Evolutionary conservation across 495 filamentous ascomycete genomes (phyloP), one percentile per base, ranked within the genome.

Genomic region (Tuber calosporum): DNA sequence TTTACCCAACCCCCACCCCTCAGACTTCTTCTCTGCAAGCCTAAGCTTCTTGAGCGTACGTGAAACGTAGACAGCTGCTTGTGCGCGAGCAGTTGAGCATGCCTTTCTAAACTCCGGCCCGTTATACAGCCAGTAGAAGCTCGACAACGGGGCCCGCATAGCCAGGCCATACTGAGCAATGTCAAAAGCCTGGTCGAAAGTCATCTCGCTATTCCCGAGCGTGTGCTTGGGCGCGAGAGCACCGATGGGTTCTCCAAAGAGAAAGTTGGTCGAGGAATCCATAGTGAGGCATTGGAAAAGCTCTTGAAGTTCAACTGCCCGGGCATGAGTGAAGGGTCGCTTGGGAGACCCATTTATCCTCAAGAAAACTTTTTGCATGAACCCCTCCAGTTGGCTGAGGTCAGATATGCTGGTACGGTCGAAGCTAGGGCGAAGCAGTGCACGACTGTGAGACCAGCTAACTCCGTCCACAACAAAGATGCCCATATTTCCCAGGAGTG

Each of bases 371-470:
- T 70, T 76, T 48, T 76, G 66, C 5, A 79, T 73, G 70, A 79
- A 74, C 5, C 43, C 66, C 38, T 81, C 79, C 13, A 81, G 70
- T 20, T 75, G 45, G 20, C 73, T 62, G 26, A 81, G 67, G 41
- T 81, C 68, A 41, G 78, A 69, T 13, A 81, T 69, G 42, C 86
- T 85, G 19, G 84, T 82, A 19, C 85, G 84, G 36, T 83, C 84
- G 74, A 90, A 90, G 67, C 87, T 86, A 0, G 84, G 88, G 0
- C 86, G 84, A 37, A 90, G 83, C 39, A 90, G 79, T 22, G 84
- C 84, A 20, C 89, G 84, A 1, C 87, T 88, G 8, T 84, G 85
- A 43, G 84, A 82, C 87, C 87, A 89, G 11, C 81, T 73, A 45
- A 69, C 41, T 0, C 87, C 87, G 36, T 88, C 86, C 69, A 87